Evolutionary conservation across 345 rosid genomes (phyloP).

Genomic region (Melastoma malabathricum): DNA sequence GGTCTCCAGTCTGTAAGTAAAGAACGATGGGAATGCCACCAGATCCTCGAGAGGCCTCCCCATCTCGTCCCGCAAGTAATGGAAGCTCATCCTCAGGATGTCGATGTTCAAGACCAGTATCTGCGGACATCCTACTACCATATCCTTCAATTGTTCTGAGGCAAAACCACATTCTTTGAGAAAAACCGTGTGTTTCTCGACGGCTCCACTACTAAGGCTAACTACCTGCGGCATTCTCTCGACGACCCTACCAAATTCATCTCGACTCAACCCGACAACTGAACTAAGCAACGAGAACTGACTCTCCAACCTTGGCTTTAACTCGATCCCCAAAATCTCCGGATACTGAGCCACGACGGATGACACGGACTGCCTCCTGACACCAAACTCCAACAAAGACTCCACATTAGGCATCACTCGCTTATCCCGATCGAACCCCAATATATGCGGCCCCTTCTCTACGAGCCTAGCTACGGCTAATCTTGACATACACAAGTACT

Average conservation of each 20-base stretch:
- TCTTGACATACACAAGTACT: slow-evolving; percentile 56
- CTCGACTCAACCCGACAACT: slow-evolving; percentile 29
- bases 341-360: slow-evolving; percentile 82
- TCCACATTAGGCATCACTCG: slow-evolving; percentile 54
- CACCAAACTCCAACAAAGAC: slow-evolving; percentile 40
- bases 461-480: slow-evolving; percentile 82
- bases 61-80: slow-evolving; percentile 61
- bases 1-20: slow-evolving; percentile 74
- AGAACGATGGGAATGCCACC: slow-evolving; percentile 74
- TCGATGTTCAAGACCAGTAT: slow-evolving; percentile 76
- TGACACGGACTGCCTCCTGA: slow-evolving; percentile 45
- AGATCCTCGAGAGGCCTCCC: slow-evolving; percentile 64
- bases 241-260: slow-evolving; percentile 47
- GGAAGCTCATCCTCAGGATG: slow-evolving; percentile 52
- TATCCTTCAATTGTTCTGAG: slow-evolving; percentile 38
- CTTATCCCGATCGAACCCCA: slow-evolving; percentile 58
- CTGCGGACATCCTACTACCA: slow-evolving; percentile 81
- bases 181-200: slow-evolving; percentile 56
- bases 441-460: slow-evolving; percentile 68
- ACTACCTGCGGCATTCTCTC: slow-evolving; percentile 93
- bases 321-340: slow-evolving; percentile 63
- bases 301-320: slow-evolving; percentile 44
- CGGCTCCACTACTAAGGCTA: slow-evolving; percentile 39
- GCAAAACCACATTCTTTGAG: slow-evolving; percentile 60
- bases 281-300: slow-evolving; percentile 48